Evolutionary conservation across 805 yeast genomes (phyloP).

Genomic region (Wickerhamiella occidentalis): DNA sequence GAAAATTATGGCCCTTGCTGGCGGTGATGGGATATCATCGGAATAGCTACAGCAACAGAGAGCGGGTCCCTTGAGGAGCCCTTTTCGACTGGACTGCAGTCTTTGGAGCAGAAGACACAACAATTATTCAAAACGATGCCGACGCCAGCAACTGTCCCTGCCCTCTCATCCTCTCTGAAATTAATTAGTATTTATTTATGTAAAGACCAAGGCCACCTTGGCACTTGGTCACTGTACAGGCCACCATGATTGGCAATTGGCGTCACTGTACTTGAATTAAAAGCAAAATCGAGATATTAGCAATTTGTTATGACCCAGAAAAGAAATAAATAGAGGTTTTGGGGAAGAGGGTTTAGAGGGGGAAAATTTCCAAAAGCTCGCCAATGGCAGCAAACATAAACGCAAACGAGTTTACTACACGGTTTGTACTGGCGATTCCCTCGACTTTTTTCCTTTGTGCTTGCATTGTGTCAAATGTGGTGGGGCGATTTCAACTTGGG

Average conservation of each 20-base stretch:
- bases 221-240: no score
- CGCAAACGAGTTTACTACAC: background rate
- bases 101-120: background rate
- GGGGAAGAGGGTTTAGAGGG: background rate
- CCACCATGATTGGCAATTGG: no score
- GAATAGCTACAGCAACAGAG: no score
- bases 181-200: no score
- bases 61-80: no score
- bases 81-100: background rate
- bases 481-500: background rate
- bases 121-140: background rate
- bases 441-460: background rate
- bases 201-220: no score
- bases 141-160: background rate
- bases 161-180: no score
- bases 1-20: background rate
- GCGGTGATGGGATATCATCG: background rate
- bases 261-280: no score
- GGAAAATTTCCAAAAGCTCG: slow-evolving; percentile 4
- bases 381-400: background rate
- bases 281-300: no score
- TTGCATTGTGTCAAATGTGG: background rate
- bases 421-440: background rate
- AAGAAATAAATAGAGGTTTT: no score
- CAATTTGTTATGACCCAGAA: no score